These are phyloP conservation scores for Mycena capillaripes DNA, from an alignment of 768 basidiomycete species.

Conservation along the genomic window DNA sequence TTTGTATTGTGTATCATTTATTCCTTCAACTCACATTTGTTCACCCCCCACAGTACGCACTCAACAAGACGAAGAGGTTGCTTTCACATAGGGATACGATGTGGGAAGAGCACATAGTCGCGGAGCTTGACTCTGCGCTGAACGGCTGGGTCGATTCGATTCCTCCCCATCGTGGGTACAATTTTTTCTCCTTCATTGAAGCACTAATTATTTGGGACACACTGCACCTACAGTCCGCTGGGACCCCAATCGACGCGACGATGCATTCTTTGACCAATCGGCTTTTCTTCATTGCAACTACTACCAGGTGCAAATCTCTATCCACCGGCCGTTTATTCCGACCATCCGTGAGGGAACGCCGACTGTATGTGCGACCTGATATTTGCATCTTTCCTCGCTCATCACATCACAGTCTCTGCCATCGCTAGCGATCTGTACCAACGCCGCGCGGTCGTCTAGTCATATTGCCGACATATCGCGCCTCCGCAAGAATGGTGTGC, in stretches of 20 bases:
- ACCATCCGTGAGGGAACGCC: constrained; percentile 63
- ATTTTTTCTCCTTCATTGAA: too few species aligned
- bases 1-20: too few species aligned
- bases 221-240: constrained; percentile 43
- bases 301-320: constrained; percentile 71
- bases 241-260: too few species aligned
- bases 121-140: too few species aligned
- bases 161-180: constrained; percentile 59
- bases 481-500: constrained; percentile 45
- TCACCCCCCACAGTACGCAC: constrained; percentile 64
- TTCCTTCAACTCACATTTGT: too few species aligned
- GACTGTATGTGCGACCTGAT: not conserved
- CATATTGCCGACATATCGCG: constrained; percentile 74
- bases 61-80: constrained; percentile 70
- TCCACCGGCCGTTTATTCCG: constrained; percentile 87
- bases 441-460: constrained; percentile 82
- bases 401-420: not conserved
- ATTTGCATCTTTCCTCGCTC: not conserved
- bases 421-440: constrained; percentile 86
- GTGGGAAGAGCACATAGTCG: constrained; percentile 76
- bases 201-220: too few species aligned
- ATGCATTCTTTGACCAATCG: constrained; percentile 67
- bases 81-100: constrained; percentile 57
- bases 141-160: constrained; percentile 71
- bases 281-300: constrained; percentile 63